Evolutionary conservation across 768 basidiomycete species (phyloP).

Genomic region (Gloeophyllum trabeum): DNA sequence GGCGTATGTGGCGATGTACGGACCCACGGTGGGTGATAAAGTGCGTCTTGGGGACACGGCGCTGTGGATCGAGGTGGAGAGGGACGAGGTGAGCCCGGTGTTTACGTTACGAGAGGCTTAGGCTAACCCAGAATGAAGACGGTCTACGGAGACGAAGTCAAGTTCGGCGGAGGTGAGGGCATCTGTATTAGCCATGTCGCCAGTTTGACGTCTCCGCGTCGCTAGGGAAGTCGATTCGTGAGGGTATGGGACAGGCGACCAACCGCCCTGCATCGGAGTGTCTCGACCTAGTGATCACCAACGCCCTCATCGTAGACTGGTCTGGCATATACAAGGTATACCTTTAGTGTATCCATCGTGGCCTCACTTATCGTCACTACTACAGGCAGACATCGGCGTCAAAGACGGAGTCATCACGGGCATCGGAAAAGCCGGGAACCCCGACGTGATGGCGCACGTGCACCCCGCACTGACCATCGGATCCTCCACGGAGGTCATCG

Average conservation of each 20-base stretch:
- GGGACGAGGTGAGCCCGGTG: constrained; percentile 45
- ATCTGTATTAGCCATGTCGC: not conserved
- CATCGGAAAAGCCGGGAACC: constrained; percentile 97
- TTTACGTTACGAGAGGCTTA: not conserved
- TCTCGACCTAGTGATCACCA: constrained; percentile 91
- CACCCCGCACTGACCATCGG: constrained; percentile 68
- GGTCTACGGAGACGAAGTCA: constrained; percentile 91
- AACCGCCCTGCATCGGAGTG: constrained; percentile 53
- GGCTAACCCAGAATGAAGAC: constrained; percentile 32
- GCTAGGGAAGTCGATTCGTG: constrained; percentile 83
- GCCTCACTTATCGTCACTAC: not conserved
- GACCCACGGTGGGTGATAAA: constrained; percentile 86
- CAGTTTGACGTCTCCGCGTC: not conserved
- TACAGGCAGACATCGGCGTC: constrained; percentile 89
- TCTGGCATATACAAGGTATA: constrained; percentile 85
- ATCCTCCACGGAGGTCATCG: constrained; percentile 89
- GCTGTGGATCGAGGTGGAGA: constrained; percentile 89
- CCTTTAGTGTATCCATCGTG: constrained; percentile 5
- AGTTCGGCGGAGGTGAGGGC: constrained; percentile 83
- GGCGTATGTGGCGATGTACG: constrained; percentile 88
- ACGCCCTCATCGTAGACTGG: constrained; percentile 92
- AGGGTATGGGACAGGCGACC: constrained; percentile 93
- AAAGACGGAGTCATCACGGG: constrained; percentile 73
- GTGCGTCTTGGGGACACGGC: constrained; percentile 82
- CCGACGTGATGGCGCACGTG: constrained; percentile 81